Base-by-base conservation (phyloP, 2,329 filamentous ascomycete species). In the Alternaria sp. region DNA sequence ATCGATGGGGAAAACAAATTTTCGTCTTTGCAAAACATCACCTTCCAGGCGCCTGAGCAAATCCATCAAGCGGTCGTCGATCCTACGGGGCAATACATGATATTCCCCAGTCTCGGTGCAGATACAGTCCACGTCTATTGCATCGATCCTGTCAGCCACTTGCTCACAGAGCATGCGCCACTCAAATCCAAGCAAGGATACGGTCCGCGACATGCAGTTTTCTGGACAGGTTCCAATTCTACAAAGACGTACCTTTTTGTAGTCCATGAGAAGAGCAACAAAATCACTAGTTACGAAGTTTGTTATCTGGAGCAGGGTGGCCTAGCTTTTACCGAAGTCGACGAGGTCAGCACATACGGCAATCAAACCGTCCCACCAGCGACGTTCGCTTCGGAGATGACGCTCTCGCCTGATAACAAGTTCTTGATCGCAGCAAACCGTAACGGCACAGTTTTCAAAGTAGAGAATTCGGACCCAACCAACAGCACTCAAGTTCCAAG, bases 341-440 rank as follows among this genome's bases (percentile, higher is more conserved):
- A 84, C 80, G 14, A 84, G 68, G 84, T 84, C 18, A 76, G 79
- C 52, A 64, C 62, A 7, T 72, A 70, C 56, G 70, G 81, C 72
- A 28, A 74, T 72, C 22, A 64, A 71, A 46, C 54, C 1, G 46
- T 51, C 34, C 67, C 68, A 83, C 47, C 4, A 78, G 79, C 0
- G 86, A 84, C 3, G 84, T 57, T 51, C 18, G 53, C 57, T 20
- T 57, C 85, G 11, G 89, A 91, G 75, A 83, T 89, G 55, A 61
- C 79, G 6, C 65, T 89, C 39, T 87, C 87, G 59, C 81, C 81
- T 3, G 80, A 83, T 63, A 80, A 83, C 61, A 85, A 83, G 36
- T 91, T 88, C 80, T 74, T 93, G 52, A 82, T 91, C 66, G 84
- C 90, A 42, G 90, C 89, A 3, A 91, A 90, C 64, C 88, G 91